These are phyloP conservation scores for Trypanosoma platydactyli DNA, from an alignment of 208 protist species.

Conservation along the genomic window DNA sequence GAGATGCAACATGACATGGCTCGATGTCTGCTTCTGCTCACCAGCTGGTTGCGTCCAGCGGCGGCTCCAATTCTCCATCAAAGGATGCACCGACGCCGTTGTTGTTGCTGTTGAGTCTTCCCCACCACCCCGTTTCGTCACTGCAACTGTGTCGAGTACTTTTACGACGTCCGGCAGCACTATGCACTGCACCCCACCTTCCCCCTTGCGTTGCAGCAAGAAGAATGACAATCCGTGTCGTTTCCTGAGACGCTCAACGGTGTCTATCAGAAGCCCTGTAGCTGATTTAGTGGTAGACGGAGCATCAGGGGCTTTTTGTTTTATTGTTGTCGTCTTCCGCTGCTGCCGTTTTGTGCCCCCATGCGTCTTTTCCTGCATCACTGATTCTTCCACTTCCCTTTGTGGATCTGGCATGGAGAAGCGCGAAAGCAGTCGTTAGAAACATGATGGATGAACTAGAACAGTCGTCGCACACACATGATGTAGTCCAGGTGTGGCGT, in stretches of 20 bases:
- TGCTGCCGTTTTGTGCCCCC: background rate
- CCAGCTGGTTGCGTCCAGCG: background rate
- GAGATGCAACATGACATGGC: background rate
- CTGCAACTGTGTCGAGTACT: background rate
- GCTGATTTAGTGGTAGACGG: background rate
- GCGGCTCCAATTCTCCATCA: background rate
- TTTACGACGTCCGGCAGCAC: background rate
- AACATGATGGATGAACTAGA: background rate
- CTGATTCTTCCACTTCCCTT: no score
- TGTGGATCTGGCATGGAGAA: no score
- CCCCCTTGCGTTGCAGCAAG: background rate
- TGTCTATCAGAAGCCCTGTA: background rate
- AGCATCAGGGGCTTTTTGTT: background rate
- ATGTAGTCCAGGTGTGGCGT: background rate
- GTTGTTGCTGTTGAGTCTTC: background rate
- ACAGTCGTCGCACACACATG: background rate
- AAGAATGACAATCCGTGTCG: constrained; percentile 17
- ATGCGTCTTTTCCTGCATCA: constrained; percentile 1
- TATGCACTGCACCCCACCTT: background rate
- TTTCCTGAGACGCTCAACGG: background rate
- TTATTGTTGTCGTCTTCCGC: no score
- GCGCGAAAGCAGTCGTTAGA: background rate
- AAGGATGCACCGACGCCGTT: background rate
- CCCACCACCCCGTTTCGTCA: background rate
- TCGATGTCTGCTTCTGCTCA: background rate